phyloP scores from a whole-genome alignment of 805 yeast species.

The Candida nanaspora region DNA sequence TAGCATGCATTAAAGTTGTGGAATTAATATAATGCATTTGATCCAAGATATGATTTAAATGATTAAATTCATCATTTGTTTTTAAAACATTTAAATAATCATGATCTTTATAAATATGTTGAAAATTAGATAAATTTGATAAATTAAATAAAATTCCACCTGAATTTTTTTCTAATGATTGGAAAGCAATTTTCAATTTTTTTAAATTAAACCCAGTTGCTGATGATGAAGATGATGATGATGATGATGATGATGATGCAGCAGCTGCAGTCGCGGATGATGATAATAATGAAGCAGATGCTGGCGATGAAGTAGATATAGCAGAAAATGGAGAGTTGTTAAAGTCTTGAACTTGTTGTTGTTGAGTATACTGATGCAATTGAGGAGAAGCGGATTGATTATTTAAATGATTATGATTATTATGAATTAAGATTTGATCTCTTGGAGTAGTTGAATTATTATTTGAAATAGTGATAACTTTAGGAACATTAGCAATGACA shows the following conservation, averaged over 20 bases:
- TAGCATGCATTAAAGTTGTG: background rate
- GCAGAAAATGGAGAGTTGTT: no score
- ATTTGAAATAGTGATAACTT: no score
- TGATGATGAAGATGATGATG: background rate
- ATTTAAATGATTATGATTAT: no score
- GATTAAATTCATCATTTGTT: background rate
- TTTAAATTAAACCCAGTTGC: background rate
- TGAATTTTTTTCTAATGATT: background rate
- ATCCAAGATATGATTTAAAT: background rate
- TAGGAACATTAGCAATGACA: background rate
- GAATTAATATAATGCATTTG: background rate
- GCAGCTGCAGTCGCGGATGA: no score
- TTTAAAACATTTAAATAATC: background rate
- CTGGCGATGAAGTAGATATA: no score
- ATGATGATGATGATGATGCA: no score
- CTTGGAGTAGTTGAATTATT: no score
- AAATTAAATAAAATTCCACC: background rate
- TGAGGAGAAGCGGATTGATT: no score
- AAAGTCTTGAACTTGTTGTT: no score
- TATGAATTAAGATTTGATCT: no score
- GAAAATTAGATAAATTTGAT: background rate
- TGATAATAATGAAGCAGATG: no score
- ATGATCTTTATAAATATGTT: background rate
- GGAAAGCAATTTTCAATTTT: background rate
- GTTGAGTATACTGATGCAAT: no score